Evolutionary conservation across 2,329 filamentous ascomycete genomes (phyloP), one percentile per base, ranked within the genome.

Genomic region (Westerdykella aurantiaca): DNA sequence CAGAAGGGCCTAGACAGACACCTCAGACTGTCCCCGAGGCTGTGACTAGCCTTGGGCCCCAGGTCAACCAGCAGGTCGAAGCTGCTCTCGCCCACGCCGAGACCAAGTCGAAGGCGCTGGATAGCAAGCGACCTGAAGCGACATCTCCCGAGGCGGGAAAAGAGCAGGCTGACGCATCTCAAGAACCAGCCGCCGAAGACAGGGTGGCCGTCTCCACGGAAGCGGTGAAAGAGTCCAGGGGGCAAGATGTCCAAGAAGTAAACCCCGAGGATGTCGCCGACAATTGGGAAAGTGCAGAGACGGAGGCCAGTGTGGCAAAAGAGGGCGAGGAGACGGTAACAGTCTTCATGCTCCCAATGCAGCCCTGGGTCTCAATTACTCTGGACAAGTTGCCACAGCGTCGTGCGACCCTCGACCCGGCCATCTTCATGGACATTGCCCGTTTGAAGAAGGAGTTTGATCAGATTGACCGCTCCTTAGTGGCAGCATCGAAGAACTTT

Each of bases 391-490:
- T 69, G 74, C 81, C 63, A 72, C 79, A 51, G 68, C 75, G 48
- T 69, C 76, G 47, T 69, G 76, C 83, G 3, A 70, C 76, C 40
- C 83, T 97, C 66, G 83, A 85, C 31, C 81, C 88, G 45, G 85
- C 91, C 53, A 79, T 84, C 35, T 83, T 95, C 57, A 86, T 95
- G 75, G 88, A 95, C 56, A 93, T 98, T 62, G 91, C 93, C 41
- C 82, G 89, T 45, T 77, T 97, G 51, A 95, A 95, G 77, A 97
- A 97, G 72, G 89, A 95, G 5, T 97, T 97, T 58, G 93, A 98
- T 61, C 93, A 97, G 70, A 84, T 96, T 49, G 93, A 98, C 63
- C 86, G 94, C 52, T 94, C 90, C 50, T 78, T 98, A 25, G 91
- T 91, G 39, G 86, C 90, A 5, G 90, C 91, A 14, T 91, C 88